Evolutionary conservation across 192 early-diverging fungal genomes (phyloP).

Genomic region (Coemansia sp.): DNA sequence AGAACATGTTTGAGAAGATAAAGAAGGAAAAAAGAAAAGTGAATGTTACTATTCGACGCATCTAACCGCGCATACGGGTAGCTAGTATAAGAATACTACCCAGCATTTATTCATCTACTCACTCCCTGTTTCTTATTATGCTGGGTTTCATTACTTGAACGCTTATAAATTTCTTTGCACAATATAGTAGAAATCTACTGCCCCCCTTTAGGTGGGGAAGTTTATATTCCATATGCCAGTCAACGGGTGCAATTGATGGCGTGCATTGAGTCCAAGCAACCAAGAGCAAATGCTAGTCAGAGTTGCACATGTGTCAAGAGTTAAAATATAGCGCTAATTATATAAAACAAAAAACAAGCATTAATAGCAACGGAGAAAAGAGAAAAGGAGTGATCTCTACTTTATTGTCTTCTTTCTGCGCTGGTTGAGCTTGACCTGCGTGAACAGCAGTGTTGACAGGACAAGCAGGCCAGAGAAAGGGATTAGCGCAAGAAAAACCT

Average conservation of each 20-base stretch:
- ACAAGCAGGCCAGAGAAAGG: slow-evolving; percentile 57
- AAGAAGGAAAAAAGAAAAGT: not conserved
- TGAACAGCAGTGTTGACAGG: slow-evolving; percentile 43
- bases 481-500: slow-evolving; percentile 57
- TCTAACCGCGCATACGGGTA: not conserved
- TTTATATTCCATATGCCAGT: no score
- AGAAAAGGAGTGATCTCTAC: not conserved
- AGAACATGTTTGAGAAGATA: not conserved
- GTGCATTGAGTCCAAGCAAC: slow-evolving; percentile 1
- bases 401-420: slow-evolving; percentile 45
- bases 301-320: no score
- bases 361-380: not conserved
- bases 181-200: no score
- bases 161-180: no score
- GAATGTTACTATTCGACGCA: not conserved
- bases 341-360: no score
- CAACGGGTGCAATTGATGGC: not conserved
- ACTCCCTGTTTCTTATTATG: no score
- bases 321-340: no score
- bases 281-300: not conserved
- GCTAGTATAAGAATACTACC: not conserved
- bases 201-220: no score
- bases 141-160: no score
- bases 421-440: slow-evolving; percentile 28
- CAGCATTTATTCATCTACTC: not conserved